Conservation (phyloP, 2,329 filamentous ascomycete genomes). For the Ceratocystis eucalypticola region DNA sequence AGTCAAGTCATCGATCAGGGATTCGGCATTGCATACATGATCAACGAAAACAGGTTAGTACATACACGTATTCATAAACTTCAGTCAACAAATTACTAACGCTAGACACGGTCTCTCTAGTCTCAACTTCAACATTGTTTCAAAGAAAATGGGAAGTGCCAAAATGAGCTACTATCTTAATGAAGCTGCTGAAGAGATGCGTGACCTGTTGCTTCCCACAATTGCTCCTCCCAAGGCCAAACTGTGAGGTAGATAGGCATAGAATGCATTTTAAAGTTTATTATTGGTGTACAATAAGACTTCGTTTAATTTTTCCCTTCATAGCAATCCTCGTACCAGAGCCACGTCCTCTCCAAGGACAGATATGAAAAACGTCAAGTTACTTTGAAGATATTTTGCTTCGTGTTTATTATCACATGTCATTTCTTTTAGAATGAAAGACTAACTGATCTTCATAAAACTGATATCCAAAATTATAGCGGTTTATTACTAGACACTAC, state of each 20-base stretch:
- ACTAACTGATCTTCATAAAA: neutral
- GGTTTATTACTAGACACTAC: neutral
- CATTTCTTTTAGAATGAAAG: neutral
- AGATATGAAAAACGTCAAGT: too few relatives aligned
- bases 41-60: slow-evolving; percentile 69
- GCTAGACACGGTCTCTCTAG: slow-evolving; percentile 31
- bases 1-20: slow-evolving; percentile 92
- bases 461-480: neutral
- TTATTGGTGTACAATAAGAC: neutral
- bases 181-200: slow-evolving; percentile 80
- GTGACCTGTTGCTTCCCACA: slow-evolving; percentile 71
- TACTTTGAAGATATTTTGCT: neutral
- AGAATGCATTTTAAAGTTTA: neutral
- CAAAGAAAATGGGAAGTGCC: slow-evolving; percentile 78
- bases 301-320: neutral
- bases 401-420: neutral
- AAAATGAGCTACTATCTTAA: slow-evolving; percentile 94
- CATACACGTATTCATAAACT: neutral
- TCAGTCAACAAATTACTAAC: neutral
- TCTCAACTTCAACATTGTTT: slow-evolving; percentile 95
- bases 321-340: neutral
- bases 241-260: slow-evolving; percentile 42
- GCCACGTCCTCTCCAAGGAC: too few relatives aligned
- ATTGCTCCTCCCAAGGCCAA: slow-evolving; percentile 74
- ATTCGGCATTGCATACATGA: slow-evolving; percentile 98